Evolutionary conservation across 1,284 basidiomycete genomes (phyloP), one percentile per base, ranked within the genome.

Genomic region (Austroboletus olivaceoglutinosus): DNA sequence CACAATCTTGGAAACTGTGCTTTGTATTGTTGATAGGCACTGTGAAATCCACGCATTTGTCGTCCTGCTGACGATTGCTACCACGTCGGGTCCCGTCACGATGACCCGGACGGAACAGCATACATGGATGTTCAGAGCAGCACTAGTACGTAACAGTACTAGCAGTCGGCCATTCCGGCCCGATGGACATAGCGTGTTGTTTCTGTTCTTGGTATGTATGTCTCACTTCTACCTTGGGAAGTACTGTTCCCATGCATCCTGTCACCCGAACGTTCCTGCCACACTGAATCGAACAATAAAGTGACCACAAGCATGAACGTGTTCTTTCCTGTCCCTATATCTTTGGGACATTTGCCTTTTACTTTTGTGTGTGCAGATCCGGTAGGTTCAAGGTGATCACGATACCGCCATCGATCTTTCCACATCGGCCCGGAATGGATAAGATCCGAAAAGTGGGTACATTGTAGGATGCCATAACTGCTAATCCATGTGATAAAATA

Each of bases 41-140:
- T 47, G n/a, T 11, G 19, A 42, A 50, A 38, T 43, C 44, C 3
- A 57, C 48, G 23, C 40, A 56, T 61, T 45, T 48, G 47, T 56
- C 43, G 18, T 22, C 30, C 43, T 53, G 18, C 5, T 29, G 27
- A 47, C 4, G 39, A 25, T 44, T 30, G 18, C 45, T 25, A 23
- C n/a, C n/a, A n/a, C n/a, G n/a, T n/a, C 33, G 19, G 36, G 12
- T 12, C 15, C 40, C 30, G 39, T 43, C 34, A 22, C 22, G 38
- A 23, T 48, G 51, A 58, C 43, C 51, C 58, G 54, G 60, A 13
- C 38, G 57, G 64, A 66, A 42, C 50, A 55, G 37, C 19, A 36
- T 38, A 18, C n/a, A n/a, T n/a, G n/a, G n/a, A n/a, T n/a, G n/a
- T n/a, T 21, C 22, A 47, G 43, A 54, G 27, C 31, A 11, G 9